Base-by-base conservation (phyloP, 805 yeast genomes). In the Wickerhamiella siamensis region DNA sequence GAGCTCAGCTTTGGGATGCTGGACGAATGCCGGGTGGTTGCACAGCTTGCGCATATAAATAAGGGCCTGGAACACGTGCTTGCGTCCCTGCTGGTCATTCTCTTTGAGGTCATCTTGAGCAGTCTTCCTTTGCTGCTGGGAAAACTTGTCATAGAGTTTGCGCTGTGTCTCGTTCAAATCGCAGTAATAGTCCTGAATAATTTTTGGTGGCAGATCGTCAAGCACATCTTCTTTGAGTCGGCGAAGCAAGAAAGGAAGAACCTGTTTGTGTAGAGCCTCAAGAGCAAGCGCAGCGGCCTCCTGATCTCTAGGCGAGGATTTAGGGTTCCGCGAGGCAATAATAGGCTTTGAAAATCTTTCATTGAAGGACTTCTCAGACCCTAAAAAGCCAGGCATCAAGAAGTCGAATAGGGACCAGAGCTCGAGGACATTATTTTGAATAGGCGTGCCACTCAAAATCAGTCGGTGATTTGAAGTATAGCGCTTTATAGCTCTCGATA, bases 291-390 rank as follows among this genome's bases (percentile, higher is more conserved):
- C 95, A 36, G 98, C 99, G 1, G 86, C 84, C 57, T 91, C 99
- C 58, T 91, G 97, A 53, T 91, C 98, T 53, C 79, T 88, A 0
- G 93, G 78, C 0, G 91, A 77, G 5, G 64, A 54, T 0, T 87
- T 83, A 57, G 87, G 88, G 50, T 84, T 78, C 56, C 95, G 70
- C 33, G 94, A 80, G 2, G 94, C 88, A 3, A 96, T 88, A 58
- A 91, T 91, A 2, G 99, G 99, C 55, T 87, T 87, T n/a, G 96
- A 93, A 68, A 88, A 91, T 50, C 87, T 73, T 47, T 88, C 97
- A 54, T 86, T 91, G 65, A 91, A 91, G 39, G 79, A 72, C 60
- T 86, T 88, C 55, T 91, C 98, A 2, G 93, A 78, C 12, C 99
- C 99, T 49, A 91, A 66, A 55, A 91, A 91, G 0, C 99, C 99